phyloP scores from a whole-genome alignment of 768 basidiomycete species.

The Paxillus ammoniavirescens region DNA sequence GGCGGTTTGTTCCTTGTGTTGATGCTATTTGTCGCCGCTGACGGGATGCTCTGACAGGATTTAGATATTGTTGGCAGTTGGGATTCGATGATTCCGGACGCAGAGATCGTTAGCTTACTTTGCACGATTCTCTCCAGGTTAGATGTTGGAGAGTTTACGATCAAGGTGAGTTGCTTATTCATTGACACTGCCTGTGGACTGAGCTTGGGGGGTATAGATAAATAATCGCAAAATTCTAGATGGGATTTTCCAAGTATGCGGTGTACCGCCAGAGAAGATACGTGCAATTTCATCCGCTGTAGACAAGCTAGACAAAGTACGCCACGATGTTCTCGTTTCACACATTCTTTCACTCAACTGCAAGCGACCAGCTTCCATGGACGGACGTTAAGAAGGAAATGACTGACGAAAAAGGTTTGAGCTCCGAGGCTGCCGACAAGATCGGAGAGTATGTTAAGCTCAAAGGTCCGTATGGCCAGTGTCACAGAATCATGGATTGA shows the following conservation, averaged over 20 bases:
- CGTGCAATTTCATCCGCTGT: conserved; percentile 93
- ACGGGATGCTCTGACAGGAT: conserved; percentile 58
- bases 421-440: conserved; percentile 76
- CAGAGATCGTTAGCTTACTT: conserved; percentile 80
- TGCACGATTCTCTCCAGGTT: conserved; percentile 80
- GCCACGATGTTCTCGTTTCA: background rate
- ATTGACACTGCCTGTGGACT: background rate
- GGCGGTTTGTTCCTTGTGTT: conserved; percentile 55
- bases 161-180: conserved; percentile 62
- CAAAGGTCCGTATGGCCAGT: conserved; percentile 58
- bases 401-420: conserved; percentile 92
- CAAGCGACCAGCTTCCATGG: conserved; percentile 69
- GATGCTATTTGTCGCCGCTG: background rate
- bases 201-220: conserved; percentile 46
- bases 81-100: conserved; percentile 98
- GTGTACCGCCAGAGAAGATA: conserved; percentile 87
- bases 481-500: background rate
- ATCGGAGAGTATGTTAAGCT: conserved; percentile 97
- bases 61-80: conserved; percentile 91
- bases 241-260: conserved; percentile 95
- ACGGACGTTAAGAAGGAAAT: conserved; percentile 92
- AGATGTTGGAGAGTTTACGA: conserved; percentile 90
- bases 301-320: conserved; percentile 96
- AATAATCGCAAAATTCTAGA: conserved; percentile 98
- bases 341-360: background rate